Evolutionary conservation across 148 eudicot genomes (phyloP), one percentile per base, ranked within the genome.

Genomic region (Silene uniflora): DNA sequence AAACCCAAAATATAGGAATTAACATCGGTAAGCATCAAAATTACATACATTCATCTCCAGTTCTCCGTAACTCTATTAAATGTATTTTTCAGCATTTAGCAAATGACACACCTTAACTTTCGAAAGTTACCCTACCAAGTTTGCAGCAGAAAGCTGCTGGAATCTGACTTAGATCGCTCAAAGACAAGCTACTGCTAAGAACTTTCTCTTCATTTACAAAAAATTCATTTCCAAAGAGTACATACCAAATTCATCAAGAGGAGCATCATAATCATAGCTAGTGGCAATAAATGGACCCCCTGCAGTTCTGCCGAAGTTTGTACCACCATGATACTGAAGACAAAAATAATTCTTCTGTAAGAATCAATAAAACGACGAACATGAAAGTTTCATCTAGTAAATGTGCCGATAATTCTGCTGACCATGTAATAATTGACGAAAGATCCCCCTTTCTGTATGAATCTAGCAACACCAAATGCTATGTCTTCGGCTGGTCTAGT

Each of bases 341-440:
- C 65, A 81, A 16, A 74, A 13, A 64, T 2, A n/a, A 17, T 60
- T 60, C 19, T 49, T 46, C 16, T 16, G 4, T 76, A 25, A 65
- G 74, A 32, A 32, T 32, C 10, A 56, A 14, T 13, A 18, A 13
- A 69, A 23, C 11, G 32, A 73, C 14, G 17, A 22, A 63, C 22
- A 35, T 0, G 46, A 46, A 60, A 60, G 54, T 55, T 23, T 64
- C 22, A 66, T 44, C 66, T 29, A 24, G 44, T 8, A 76, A 76
- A 70, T 42, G 35, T 21, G 52, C 25, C 4, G 64, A 66, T 35
- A 72, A 81, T 25, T 32, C 47, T 22, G 47, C 86, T 72, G 65
- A 93, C 98, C 98, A 93, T 91, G 76, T 93, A 93, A 79, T 93
- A 91, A 78, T 91, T 93, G 64, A 90, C 80, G 77, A 86, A 91